These are phyloP conservation scores for Penicillium sp. DNA, from an alignment of 2,329 filamentous ascomycete species.

Conservation along the genomic window DNA sequence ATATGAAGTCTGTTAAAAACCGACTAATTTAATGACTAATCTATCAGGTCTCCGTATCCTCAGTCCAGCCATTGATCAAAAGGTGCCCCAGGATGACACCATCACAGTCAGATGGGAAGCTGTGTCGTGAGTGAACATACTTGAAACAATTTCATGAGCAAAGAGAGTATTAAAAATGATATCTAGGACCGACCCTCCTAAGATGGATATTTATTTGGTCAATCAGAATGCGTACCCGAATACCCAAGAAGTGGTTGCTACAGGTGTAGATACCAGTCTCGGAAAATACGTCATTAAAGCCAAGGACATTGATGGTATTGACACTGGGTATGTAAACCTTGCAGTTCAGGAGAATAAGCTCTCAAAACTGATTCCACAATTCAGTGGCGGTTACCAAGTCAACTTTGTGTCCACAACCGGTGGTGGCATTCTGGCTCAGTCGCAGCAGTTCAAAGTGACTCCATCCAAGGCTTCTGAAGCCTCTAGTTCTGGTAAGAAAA, in stretches of 20 bases:
- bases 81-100: slow-evolving; percentile 39
- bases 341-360: not conserved
- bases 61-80: slow-evolving; percentile 31
- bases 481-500: slow-evolving; percentile 26
- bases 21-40: not conserved
- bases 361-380: slow-evolving; percentile 4
- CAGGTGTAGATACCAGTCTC: slow-evolving; percentile 36
- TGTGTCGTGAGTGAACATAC: slow-evolving; percentile 31
- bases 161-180: not conserved
- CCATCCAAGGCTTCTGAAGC: slow-evolving; percentile 19
- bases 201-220: slow-evolving; percentile 45
- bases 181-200: slow-evolving; percentile 40
- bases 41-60: slow-evolving; percentile 36
- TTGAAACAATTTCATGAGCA: not conserved
- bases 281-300: slow-evolving; percentile 39
- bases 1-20: not conserved
- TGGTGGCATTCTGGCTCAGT: slow-evolving; percentile 46
- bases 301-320: slow-evolving; percentile 21
- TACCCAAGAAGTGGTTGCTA: slow-evolving; percentile 31
- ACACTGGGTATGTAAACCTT: slow-evolving; percentile 24
- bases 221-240: slow-evolving; percentile 39
- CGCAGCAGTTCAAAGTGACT: slow-evolving; percentile 34
- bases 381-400: slow-evolving; percentile 43
- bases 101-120: slow-evolving; percentile 42
- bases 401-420: slow-evolving; percentile 42